Evolutionary conservation across 73 alveolate genomes (phyloP), one percentile per base, ranked within the genome.

Genomic region (Paramecium bursaria): DNA sequence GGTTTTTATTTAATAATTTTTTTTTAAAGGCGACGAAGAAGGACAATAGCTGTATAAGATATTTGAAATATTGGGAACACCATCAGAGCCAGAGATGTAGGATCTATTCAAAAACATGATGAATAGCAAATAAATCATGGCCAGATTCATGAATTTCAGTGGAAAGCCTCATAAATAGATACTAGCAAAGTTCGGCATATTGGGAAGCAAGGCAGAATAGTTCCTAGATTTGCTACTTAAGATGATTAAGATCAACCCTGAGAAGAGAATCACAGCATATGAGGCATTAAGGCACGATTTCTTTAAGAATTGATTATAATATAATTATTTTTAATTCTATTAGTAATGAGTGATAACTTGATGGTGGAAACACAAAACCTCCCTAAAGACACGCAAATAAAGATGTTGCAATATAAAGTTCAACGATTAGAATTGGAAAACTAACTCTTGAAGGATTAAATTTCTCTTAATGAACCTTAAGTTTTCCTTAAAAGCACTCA

Each of bases 11-110:
- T n/a, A n/a, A 27, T 52, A 53, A 11, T 96, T 97, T 17, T 75
- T 94, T 19, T 94, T 94, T 60, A 96, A 94, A 10, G 98, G 99
- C 1, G 90, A 90, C 17, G 88, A 80, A 44, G 99, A 95, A 74
- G 97, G 97, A 60, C 87, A 82, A 42, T 31, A 82, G 26, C 22
- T 82, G 21, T 46, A 60, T 26, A 19, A 74, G 23, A 82, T 82
- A 9, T 75, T 79, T n/a, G 9, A 46, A 26, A 74, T 75, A 1
- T 25, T 82, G 14, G 90, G 90, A 11, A 30, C 86, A 42, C 76
- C 79, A 0, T 17, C 13, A 30, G 55, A 51, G 17, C 39, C 21
- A 26, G 90, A 82, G 25, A 47, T 82, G 86, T 25, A 25, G 11
- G 27, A 39, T 46, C 21, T 82, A 53, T 46, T 79, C 14, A 27